These are phyloP conservation scores for Gyromitra esculenta DNA, from an alignment of 2,329 filamentous ascomycete genomes.

Conservation along the genomic window DNA sequence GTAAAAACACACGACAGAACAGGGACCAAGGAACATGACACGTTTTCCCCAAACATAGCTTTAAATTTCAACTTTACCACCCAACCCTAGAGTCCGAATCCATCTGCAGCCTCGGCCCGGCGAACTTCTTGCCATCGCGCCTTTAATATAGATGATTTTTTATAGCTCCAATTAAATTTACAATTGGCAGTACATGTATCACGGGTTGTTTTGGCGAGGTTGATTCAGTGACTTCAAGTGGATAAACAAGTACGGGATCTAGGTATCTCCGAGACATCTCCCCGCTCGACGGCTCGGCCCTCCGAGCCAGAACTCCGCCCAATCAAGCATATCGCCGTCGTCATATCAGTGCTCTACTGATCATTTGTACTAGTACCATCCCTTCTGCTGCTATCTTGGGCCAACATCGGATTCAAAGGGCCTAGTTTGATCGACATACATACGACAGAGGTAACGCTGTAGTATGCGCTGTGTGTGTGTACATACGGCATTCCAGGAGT, in stretches of 20 bases:
- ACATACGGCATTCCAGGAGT: conserved; percentile 27
- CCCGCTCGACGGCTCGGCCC: not conserved
- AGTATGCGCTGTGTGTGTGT: not conserved
- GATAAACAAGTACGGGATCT: not conserved
- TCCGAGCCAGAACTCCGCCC: conserved; percentile 23
- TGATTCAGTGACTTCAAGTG: not conserved
- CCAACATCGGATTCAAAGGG: conserved; percentile 6
- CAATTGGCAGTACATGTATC: too few relatives aligned
- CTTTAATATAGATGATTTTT: too few relatives aligned
- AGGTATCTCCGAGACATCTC: conserved; percentile 23
- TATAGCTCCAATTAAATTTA: too few relatives aligned
- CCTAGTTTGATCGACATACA: conserved; percentile 30
- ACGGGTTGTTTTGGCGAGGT: not conserved
- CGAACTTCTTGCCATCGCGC: not conserved
- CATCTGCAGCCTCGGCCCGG: not conserved
- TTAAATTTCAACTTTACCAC: not conserved
- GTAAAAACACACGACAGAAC: not conserved
- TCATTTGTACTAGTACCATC: conserved; percentile 32
- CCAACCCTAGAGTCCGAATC: not conserved
- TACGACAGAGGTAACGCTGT: not conserved
- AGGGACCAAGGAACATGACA: not conserved
- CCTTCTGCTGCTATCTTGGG: conserved; percentile 4
- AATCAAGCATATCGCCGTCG: conserved; percentile 25
- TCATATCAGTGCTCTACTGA: conserved; percentile 1
- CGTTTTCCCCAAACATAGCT: not conserved